A percentile compares a stretch with the other conserved stretches of the same genome.
Evolutionary conservation across 2,329 filamentous ascomycete genomes (phyloP).

Genomic region (Arthrocladium fulminans): DNA sequence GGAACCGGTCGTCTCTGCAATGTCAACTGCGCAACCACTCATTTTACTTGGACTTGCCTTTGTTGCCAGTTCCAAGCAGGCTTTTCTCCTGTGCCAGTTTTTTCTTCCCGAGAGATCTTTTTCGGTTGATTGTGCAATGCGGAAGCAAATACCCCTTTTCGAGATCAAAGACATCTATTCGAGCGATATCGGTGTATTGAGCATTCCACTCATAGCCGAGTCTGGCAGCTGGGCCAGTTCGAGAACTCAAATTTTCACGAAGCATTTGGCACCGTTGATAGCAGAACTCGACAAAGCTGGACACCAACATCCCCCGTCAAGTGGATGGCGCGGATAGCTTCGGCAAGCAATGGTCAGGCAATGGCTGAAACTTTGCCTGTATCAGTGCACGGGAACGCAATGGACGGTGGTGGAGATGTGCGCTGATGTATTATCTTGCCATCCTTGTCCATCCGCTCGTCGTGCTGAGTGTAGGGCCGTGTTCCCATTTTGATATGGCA

Average conservation of each 20-base stretch:
- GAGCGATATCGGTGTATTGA: not conserved
- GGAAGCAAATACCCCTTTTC: too few relatives aligned
- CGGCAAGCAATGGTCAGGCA: conserved; percentile 5
- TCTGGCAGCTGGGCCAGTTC: not conserved
- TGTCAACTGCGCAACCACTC: too few relatives aligned
- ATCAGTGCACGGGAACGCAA: not conserved
- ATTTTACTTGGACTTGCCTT: too few relatives aligned
- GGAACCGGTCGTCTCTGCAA: too few relatives aligned
- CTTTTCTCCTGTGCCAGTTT: too few relatives aligned
- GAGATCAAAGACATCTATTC: too few relatives aligned
- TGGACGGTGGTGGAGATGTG: not conserved
- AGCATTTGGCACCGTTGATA: not conserved
- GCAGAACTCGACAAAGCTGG: not conserved
- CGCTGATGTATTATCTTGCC: conserved; percentile 2
- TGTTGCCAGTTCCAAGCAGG: too few relatives aligned
- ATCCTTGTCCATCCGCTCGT: not conserved
- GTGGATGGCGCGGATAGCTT: conserved; percentile 1
- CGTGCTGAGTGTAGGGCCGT: not conserved
- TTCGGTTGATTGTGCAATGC: not conserved
- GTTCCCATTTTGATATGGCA: not conserved
- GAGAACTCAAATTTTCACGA: not conserved
- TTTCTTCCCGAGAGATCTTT: too few relatives aligned
- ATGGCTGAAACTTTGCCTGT: not conserved
- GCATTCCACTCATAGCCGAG: not conserved
- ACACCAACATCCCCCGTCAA: not conserved